Evolutionary conservation across 345 rosid genomes (phyloP), one percentile per base, ranked within the genome.

Genomic region (Excoecaria cochinchinensis): DNA sequence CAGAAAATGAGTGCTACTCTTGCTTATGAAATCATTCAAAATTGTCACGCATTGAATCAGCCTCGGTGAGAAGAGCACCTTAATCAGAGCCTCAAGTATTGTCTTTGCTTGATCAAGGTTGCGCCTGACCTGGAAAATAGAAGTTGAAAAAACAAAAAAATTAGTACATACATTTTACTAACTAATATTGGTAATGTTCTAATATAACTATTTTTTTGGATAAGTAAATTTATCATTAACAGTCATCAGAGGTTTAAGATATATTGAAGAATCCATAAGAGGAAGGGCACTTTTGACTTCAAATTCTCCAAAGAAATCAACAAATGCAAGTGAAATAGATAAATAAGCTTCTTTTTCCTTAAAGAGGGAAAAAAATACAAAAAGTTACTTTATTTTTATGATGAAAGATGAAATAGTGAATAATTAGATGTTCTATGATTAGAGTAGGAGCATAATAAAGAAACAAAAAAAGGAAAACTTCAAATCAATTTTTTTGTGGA

Each of bases 71-170:
- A 72, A 61, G 67, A 78, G 66, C 81, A 89, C 99, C 99, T 90
- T 95, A 78, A 93, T 92, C 79, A 95, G 86, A 42, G 97, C 90
- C 81, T 89, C 97, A 53, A 95, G 88, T 66, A 95, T 88, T 75
- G 88, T 85, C 85, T 95, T 90, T 59, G 99, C 97, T 83, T 95
- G 99, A 69, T 90, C 98, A 61, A 95, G 94, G 82, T 93, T 95
- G 85, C 98, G 98, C 79, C 99, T 87, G 81, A 95, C 97, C 99
- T 95, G 89, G 61, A 81, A 74, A 79, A 73, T 57, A 61, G 72
- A 21, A 70, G 70, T 66, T 40, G 67, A 70, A 73, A 71, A 31
- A 31, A 31, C 31, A 31, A 1, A 14, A 62, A 40, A 51, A 44
- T 67, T 42, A 68, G 47, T 31, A 71, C 16, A 9, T 42, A 77